phyloP scores from a whole-genome alignment of 176 grass and related monocot genomes.

The Zoysia pacifica region DNA sequence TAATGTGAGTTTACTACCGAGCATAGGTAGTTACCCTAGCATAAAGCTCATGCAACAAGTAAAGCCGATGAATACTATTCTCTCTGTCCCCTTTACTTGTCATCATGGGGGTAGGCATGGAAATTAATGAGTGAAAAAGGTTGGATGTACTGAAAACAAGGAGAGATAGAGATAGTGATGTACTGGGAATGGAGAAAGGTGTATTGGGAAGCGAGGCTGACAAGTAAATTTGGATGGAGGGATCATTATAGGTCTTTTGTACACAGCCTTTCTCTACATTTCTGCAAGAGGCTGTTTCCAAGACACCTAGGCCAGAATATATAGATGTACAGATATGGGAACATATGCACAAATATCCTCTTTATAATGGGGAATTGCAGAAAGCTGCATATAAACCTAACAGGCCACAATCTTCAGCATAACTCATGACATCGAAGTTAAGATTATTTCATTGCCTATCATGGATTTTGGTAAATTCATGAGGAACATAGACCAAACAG shows the following conservation, averaged over 20 bases:
- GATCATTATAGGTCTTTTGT: no score
- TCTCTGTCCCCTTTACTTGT: no score
- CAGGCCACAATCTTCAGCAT: constrained; percentile 9
- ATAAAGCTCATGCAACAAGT: constrained; percentile 18
- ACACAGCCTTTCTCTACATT: no score
- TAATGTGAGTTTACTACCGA: not conserved
- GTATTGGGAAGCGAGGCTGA: no score
- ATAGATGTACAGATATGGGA: not conserved
- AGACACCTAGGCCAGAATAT: not conserved
- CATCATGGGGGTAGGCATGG: no score
- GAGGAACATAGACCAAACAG: constrained; percentile 5
- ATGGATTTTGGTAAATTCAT: constrained; percentile 13
- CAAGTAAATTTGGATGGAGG: no score
- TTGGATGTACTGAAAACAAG: no score
- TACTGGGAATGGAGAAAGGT: no score
- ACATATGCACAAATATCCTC: not conserved
- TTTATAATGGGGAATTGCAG: not conserved
- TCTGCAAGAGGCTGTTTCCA: no score
- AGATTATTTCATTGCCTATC: not conserved
- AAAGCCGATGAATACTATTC: not conserved
- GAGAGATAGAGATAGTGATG: no score
- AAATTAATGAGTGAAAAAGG: no score
- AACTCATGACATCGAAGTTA: constrained; percentile 3
- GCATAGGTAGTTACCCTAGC: constrained; percentile 13
- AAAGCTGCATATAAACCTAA: not conserved